Base-by-base conservation (phyloP, 2,329 filamentous ascomycete species). In the Phialophora verrucosa region DNA sequence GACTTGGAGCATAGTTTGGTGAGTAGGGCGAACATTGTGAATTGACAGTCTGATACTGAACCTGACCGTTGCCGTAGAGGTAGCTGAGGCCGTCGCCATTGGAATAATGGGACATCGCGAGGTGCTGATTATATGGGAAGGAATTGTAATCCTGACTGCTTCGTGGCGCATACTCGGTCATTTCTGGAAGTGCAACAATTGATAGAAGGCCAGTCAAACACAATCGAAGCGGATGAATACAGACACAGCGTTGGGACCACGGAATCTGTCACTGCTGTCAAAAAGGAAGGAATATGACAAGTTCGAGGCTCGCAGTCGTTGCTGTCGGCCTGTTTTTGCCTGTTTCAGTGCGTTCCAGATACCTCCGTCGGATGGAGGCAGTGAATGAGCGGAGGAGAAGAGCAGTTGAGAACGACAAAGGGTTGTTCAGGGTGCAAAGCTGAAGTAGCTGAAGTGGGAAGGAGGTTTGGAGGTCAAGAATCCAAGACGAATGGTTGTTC, bases 91-190 rank as follows among this genome's bases (percentile, higher is more conserved):
- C 69, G 57, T 70, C 70, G 27, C 70, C 64, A 69, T 69, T 70
- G n/a, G 73, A 69, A 69, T 75, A 75, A 59, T 74, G 72, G 63
- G 73, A 68, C 71, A 75, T 73, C 55, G 63, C 65, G 62, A 70
- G 54, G 47, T 71, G 65, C 59, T 64, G 63, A 58, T 58, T 67
- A 29, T 70, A 55, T 57, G 67, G 70, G 55, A 70, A 65, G 51
- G 58, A 60, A 66, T 71, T 69, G 65, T 75, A 76, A 27, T 76
- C 76, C 60, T 79, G 76, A 69, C 73, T 75, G 67, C 70, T 71
- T 69, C 78, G 78, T 70, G 76, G 77, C 65, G 75, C 74, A 74
- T 78, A 80, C 54, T 74, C 76, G 71, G 76, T 78, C 79, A 81
- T 80, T 70, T 64, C 70, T 67, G 49, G 47, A 67, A 61, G 60